Percentiles rank a stretch among this genome's conserved stretches.
Conservation (phyloP, 2,329 filamentous ascomycete species). For the Fusarium sp. region DNA sequence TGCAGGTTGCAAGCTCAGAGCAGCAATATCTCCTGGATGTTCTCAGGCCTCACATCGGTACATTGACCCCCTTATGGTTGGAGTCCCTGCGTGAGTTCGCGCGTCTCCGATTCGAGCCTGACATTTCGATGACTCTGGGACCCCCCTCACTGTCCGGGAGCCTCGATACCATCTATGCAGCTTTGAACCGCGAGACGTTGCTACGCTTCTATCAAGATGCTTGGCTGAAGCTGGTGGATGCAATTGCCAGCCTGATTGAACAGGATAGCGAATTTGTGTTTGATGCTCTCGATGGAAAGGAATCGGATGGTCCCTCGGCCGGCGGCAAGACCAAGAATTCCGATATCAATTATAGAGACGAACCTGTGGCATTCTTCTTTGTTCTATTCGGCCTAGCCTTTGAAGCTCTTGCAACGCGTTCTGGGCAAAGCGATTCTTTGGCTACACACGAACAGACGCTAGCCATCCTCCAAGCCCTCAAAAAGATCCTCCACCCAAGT, state of each 20-base stretch:
- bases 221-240: conserved; percentile 96
- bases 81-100: conserved; percentile 95
- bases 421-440: conserved; percentile 63
- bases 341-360: conserved; percentile 97
- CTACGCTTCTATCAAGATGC: conserved; percentile 97
- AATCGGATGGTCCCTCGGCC: conserved; percentile 60
- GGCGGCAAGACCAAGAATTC: conserved; percentile 71
- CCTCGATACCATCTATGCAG: conserved; percentile 93
- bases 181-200: conserved; percentile 92
- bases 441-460: conserved; percentile 83
- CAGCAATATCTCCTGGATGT: conserved; percentile 91
- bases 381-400: conserved; percentile 97
- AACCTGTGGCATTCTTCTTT: conserved; percentile 98
- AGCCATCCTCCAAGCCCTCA: conserved; percentile 89
- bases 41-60: conserved; percentile 89
- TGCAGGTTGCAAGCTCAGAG: conserved; percentile 94
- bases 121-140: conserved; percentile 91
- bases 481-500: conserved; percentile 93
- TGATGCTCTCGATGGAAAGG: conserved; percentile 92
- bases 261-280: conserved; percentile 99
- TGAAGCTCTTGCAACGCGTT: conserved; percentile 89
- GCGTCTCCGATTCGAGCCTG: conserved; percentile 91
- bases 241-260: conserved; percentile 96
- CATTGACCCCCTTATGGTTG: conserved; percentile 92
- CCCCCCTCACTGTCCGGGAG: conserved; percentile 85